Percentiles rank a stretch among this genome's conserved stretches.
phyloP scores from a whole-genome alignment of 1,284 basidiomycete genomes.

The Ustilago trichophora region DNA sequence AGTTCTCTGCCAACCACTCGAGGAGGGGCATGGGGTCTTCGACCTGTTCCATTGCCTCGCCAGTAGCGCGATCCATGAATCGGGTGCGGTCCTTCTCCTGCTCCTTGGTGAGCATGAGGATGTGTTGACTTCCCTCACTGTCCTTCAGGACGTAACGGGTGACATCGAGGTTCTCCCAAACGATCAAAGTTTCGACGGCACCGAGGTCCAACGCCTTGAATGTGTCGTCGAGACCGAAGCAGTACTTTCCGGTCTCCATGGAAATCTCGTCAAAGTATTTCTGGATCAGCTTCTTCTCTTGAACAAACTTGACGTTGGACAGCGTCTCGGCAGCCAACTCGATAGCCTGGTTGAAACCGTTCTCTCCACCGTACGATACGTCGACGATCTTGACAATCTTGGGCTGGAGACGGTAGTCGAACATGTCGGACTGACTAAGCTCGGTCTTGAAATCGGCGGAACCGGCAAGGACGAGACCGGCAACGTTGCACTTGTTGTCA shows the following conservation, averaged over 20 bases:
- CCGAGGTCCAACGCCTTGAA: slow-evolving; percentile 96
- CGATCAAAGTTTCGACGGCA: slow-evolving; percentile 94
- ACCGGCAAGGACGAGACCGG: slow-evolving; percentile 95
- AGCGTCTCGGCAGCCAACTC: slow-evolving; percentile 95
- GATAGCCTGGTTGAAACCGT: slow-evolving; percentile 98
- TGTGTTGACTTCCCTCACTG: slow-evolving; percentile 53
- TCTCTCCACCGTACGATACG: slow-evolving; percentile 98
- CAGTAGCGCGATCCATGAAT: slow-evolving; percentile 93
- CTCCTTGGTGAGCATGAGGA: slow-evolving; percentile 63
- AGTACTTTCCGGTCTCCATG: slow-evolving; percentile 95
- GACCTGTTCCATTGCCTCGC: slow-evolving; percentile 89
- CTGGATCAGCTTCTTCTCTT: slow-evolving; percentile 87
- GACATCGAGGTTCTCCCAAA: slow-evolving; percentile 83
- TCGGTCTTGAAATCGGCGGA: slow-evolving; percentile 99
- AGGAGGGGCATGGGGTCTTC: slow-evolving; percentile 62
- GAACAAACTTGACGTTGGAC: slow-evolving; percentile 98
- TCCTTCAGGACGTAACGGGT: slow-evolving; percentile 61
- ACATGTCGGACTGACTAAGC: slow-evolving; percentile 94
- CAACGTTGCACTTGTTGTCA: slow-evolving; percentile 97
- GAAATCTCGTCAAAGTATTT: slow-evolving; percentile 99
- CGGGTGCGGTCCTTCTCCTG: slow-evolving; percentile 79
- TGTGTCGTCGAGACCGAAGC: slow-evolving; percentile 97
- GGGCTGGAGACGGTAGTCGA: slow-evolving; percentile 80
- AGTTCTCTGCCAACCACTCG: slow-evolving; percentile 97
- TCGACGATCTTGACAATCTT: slow-evolving; percentile 83